A percentile compares a stretch with the other conserved stretches of the same genome.
These are phyloP conservation scores for Neurospora hispaniola DNA, from an alignment of 495 filamentous ascomycete species.

Conservation along the genomic window DNA sequence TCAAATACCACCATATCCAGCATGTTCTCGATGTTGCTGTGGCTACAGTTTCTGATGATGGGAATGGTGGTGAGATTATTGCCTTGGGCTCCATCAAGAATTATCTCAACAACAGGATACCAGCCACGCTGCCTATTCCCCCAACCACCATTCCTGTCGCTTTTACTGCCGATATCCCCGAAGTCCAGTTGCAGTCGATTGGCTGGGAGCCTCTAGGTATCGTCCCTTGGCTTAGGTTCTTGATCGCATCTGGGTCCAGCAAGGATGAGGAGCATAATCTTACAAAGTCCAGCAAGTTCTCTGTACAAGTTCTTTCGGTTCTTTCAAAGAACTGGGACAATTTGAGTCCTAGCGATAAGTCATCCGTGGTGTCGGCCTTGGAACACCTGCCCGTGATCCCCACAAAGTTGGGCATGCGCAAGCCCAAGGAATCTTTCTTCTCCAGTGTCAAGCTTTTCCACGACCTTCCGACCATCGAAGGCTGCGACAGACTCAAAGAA, in stretches of 20 bases:
- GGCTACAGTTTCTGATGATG: constrained; percentile 57
- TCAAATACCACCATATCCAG: constrained; percentile 51
- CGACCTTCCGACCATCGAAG: constrained; percentile 72
- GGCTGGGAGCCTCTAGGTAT: constrained; percentile 77
- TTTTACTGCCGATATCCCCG: constrained; percentile 47
- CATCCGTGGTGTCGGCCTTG: constrained; percentile 50
- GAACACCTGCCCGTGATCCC: constrained; percentile 68
- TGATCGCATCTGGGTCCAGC: constrained; percentile 50
- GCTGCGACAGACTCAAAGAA: constrained; percentile 72
- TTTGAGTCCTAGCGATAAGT: constrained; percentile 53
- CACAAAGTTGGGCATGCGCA: constrained; percentile 82
- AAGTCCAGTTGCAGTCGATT: constrained; percentile 58
- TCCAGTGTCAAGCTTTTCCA: constrained; percentile 86
- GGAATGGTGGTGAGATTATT: constrained; percentile 53
- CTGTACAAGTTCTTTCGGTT: constrained; percentile 64
- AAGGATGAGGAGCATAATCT: constrained; percentile 41
- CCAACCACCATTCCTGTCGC: constrained; percentile 70
- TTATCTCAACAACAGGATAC: constrained; percentile 68
- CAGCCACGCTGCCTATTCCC: constrained; percentile 75
- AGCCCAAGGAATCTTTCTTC: constrained; percentile 82
- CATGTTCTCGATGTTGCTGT: constrained; percentile 71
- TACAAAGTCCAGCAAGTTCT: constrained; percentile 59
- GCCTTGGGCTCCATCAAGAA: constrained; percentile 61
- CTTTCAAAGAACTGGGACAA: constrained; percentile 83
- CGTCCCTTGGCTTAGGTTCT: constrained; percentile 70